phyloP scores from a whole-genome alignment of 768 basidiomycete species.

The Glaciozyma martinii region DNA sequence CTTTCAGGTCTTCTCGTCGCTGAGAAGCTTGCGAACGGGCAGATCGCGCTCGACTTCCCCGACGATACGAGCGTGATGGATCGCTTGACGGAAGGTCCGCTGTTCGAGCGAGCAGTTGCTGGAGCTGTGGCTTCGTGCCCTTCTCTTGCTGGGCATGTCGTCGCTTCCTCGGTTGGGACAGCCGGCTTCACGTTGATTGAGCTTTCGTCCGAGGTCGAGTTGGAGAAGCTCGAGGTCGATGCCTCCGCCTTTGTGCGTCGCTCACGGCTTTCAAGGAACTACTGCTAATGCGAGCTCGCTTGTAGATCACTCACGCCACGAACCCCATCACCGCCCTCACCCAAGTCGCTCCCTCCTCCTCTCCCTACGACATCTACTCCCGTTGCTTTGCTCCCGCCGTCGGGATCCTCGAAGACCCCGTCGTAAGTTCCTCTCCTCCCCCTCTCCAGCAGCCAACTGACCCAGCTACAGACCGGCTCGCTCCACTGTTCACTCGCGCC shows the following conservation, averaged over 20 bases:
- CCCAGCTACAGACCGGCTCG: constrained; percentile 31
- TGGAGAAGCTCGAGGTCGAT: neutral
- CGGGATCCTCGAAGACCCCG: constrained; percentile 38
- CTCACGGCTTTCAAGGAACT: neutral
- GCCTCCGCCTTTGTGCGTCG: neutral
- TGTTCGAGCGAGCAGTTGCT: constrained; percentile 1
- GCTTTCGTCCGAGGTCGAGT: constrained; percentile 1
- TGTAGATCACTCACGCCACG: neutral
- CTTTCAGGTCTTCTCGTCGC: constrained; percentile 31
- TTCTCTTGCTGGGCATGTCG: constrained; percentile 4
- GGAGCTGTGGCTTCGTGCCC: neutral
- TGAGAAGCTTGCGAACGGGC: constrained; percentile 2
- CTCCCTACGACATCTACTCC: constrained; percentile 33
- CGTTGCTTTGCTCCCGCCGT: constrained; percentile 36
- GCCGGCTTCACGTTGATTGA: constrained; percentile 13
- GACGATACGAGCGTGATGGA: constrained; percentile 9
- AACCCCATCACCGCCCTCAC: constrained; percentile 28
- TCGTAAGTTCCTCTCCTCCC: constrained; percentile 11
- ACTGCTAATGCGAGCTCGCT: no score
- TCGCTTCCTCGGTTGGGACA: constrained; percentile 18
- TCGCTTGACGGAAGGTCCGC: constrained; percentile 1
- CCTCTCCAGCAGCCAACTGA: no score
- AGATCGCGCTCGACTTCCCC: constrained; percentile 37
- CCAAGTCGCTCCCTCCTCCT: constrained; percentile 12
- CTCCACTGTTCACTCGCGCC: constrained; percentile 37